Percentiles rank a stretch among this genome's conserved stretches.
phyloP scores from a whole-genome alignment of 441 rosid species.

The Gossypium davidsonii region DNA sequence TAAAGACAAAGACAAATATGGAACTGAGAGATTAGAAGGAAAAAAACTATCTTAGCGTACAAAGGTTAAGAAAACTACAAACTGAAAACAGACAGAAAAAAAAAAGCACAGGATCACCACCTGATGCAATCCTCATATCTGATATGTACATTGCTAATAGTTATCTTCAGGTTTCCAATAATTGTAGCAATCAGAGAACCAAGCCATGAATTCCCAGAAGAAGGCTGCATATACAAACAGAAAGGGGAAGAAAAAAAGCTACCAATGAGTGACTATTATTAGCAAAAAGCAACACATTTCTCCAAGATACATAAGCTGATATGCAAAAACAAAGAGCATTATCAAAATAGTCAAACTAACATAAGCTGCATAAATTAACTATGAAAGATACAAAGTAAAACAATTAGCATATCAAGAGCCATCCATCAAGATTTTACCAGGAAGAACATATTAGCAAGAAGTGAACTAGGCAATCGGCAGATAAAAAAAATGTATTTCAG shows the following conservation, averaged over 20 bases:
- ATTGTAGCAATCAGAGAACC: constrained; percentile 89
- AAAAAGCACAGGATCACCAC: constrained; percentile 37
- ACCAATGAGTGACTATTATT: constrained; percentile 6
- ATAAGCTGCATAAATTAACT: background rate
- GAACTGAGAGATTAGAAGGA: background rate
- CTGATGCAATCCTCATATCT: constrained; percentile 91
- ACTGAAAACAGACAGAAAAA: constrained; percentile 1
- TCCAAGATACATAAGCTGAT: constrained; percentile 11
- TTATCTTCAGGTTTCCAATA: constrained; percentile 93
- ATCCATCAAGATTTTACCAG: background rate
- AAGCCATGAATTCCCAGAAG: constrained; percentile 87
- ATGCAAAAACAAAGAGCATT: constrained; percentile 19
- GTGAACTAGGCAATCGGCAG: background rate
- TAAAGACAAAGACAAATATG: constrained; percentile 3
- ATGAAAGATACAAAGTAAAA: background rate
- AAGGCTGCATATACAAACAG: constrained; percentile 39
- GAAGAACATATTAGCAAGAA: background rate
- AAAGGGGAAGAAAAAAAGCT: constrained; percentile 11
- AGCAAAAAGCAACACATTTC: constrained; percentile 5
- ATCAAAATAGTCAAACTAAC: constrained; percentile 6
- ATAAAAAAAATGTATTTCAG: background rate
- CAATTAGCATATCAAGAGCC: constrained; percentile 1
- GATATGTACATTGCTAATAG: constrained; percentile 94
- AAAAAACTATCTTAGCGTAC: constrained; percentile 2
- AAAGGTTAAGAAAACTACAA: constrained; percentile 15